Evolutionary conservation across 352 stramenopile species (phyloP), one percentile per base, ranked within the genome.

Genomic region (Globisporangium paroecandrum): DNA sequence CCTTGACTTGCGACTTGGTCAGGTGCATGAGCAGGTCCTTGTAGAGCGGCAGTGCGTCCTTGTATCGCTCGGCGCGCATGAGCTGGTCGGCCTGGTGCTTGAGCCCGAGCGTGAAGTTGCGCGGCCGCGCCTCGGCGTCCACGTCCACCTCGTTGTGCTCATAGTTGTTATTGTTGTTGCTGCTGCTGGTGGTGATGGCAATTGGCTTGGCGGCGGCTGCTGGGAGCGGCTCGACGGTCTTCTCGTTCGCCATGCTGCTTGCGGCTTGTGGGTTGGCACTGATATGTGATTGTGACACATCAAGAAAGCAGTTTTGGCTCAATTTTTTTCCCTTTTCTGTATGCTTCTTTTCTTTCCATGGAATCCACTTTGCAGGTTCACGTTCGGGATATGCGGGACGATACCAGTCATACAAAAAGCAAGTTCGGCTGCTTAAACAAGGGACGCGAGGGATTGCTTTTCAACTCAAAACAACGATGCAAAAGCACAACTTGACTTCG

Each of bases 11-110:
- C 1, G 82, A 91, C 64, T 76, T 79, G 58, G 82, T 89, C 27
- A 92, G 71, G 49, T 89, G 79, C 79, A 89, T 84, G 62, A 92
- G 79, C 55, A 91, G 74, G 56, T 89, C 84, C 24, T 80, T 78
- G 66, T 92, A 92, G 49, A 90, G 64, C 15, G 71, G 75, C 54
- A 90, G 75, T 54, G 82, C 84, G 65, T 85, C 72, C 36, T 85
- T 74, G 57, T 81, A 76, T 32, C 79, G 73, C 66, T 86, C 73
- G 32, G 64, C 58, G 13, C 78, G 69, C 74, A 93, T 78, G 65
- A 89, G 73, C 60, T 88, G 73, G 78, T 93, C 81, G 34, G 81
- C 79, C 57, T 87, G 75, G 46, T 79, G 78, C 77, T 92, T 90
- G 66, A 89, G 78, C n/a, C 68, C 75, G 41, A 82, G 49, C 54